These are phyloP conservation scores for Saccharomycopsis sp. DNA, from an alignment of 805 yeast species.

Conservation along the genomic window DNA sequence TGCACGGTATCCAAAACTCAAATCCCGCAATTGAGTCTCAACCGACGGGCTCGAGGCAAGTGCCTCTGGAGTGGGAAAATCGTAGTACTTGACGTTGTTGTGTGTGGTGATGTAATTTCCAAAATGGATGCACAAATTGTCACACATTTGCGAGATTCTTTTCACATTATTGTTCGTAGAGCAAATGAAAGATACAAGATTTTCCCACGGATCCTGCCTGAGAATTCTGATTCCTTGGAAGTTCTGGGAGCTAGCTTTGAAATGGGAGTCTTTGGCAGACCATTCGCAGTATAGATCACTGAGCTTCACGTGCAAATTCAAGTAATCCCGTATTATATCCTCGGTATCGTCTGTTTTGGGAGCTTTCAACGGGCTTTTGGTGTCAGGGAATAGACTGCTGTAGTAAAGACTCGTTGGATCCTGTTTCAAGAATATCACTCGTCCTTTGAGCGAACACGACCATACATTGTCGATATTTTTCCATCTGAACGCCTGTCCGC, in stretches of 20 bases:
- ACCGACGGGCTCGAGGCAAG: constrained; percentile 36
- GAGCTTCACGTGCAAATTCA: constrained; percentile 56
- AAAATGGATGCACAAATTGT: constrained; percentile 59
- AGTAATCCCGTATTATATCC: constrained; percentile 55
- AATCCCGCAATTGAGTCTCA: constrained; percentile 37
- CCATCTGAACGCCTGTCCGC: constrained; percentile 87
- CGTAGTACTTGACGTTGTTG: constrained; percentile 51
- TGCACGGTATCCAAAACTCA: constrained; percentile 88
- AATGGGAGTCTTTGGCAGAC: constrained; percentile 48
- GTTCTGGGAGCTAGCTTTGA: constrained; percentile 31
- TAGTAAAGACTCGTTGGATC: constrained; percentile 46
- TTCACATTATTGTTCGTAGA: constrained; percentile 95
- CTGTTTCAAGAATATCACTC: constrained; percentile 62
- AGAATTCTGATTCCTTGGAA: constrained; percentile 76
- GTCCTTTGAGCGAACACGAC: constrained; percentile 55
- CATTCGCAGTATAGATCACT: constrained; percentile 52
- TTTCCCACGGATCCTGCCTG: constrained; percentile 97
- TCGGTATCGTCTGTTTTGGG: constrained; percentile 28
- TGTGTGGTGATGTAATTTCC: constrained; percentile 53
- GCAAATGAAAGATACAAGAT: constrained; percentile 82
- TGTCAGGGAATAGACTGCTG: constrained; percentile 33
- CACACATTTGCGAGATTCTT: constrained; percentile 90
- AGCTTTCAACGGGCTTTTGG: neutral
- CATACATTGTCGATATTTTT: constrained; percentile 54
- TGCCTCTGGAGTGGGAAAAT: constrained; percentile 65